These are phyloP conservation scores for Populus euphratica DNA, from an alignment of 345 rosid genomes.

Conservation along the genomic window DNA sequence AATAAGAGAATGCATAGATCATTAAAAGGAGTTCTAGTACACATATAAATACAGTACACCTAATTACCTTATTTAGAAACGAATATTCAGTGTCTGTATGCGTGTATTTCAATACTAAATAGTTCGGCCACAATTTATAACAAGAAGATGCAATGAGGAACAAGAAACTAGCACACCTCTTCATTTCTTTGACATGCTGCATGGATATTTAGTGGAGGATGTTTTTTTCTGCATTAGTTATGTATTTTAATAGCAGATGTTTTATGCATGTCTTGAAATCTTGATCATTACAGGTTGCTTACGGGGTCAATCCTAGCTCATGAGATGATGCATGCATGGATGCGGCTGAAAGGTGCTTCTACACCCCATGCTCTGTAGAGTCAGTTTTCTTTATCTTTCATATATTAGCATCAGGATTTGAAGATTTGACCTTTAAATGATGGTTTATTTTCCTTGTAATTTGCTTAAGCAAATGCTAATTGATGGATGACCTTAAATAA, in stretches of 20 bases:
- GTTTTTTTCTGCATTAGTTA: background rate
- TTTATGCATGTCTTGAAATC: conserved; percentile 1
- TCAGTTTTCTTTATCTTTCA: background rate
- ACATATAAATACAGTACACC: no score
- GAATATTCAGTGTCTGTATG: background rate
- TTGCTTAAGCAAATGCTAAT: background rate
- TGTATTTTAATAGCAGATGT: background rate
- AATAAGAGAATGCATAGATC: no score
- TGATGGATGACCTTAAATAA: background rate
- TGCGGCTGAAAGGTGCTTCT: conserved; percentile 74
- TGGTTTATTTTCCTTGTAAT: background rate
- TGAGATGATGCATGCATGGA: conserved; percentile 99
- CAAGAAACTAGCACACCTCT: background rate
- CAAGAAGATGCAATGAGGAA: background rate
- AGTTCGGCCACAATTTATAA: background rate
- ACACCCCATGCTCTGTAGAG: background rate
- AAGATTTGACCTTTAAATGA: background rate
- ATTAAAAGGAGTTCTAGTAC: no score
- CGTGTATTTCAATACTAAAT: background rate
- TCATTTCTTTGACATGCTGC: background rate
- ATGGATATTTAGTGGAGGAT: conserved; percentile 1
- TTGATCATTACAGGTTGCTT: conserved; percentile 54
- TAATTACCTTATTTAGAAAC: background rate
- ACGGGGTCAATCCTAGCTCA: conserved; percentile 97
- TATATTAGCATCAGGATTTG: background rate